A percentile compares a stretch with the other conserved stretches of the same genome.
Conservation (phyloP, 768 basidiomycete genomes). For the Kwoniella dejecticola region DNA sequence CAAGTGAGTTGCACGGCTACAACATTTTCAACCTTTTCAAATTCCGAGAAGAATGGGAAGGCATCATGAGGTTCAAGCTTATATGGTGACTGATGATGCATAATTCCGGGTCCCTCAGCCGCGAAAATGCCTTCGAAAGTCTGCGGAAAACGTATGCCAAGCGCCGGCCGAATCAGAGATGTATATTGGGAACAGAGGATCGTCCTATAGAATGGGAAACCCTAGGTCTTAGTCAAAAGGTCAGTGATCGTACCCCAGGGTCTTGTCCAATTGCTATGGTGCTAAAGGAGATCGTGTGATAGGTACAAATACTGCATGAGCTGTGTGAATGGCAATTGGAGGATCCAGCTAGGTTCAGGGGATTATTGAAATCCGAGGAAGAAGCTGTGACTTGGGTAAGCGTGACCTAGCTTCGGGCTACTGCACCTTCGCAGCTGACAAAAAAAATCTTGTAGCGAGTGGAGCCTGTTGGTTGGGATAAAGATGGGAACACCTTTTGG, state of each 20-base stretch:
- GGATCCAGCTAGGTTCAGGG: slow-evolving; percentile 53
- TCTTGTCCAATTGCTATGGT: not conserved
- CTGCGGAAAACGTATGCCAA: slow-evolving; percentile 50
- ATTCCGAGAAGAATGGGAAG: no score
- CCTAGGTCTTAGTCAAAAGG: slow-evolving; percentile 50
- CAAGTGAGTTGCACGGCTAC: slow-evolving; percentile 37
- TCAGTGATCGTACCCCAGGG: slow-evolving; percentile 5
- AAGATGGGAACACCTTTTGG: slow-evolving; percentile 54
- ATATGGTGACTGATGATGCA: no score
- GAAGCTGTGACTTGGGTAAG: slow-evolving; percentile 49
- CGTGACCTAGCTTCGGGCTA: slow-evolving; percentile 2
- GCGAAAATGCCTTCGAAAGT: slow-evolving; percentile 46
- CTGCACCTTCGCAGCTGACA: slow-evolving; percentile 3
- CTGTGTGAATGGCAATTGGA: slow-evolving; percentile 57
- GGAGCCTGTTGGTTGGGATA: slow-evolving; percentile 56
- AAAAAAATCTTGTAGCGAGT: slow-evolving; percentile 39
- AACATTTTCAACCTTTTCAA: no score
- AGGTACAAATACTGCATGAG: slow-evolving; percentile 53
- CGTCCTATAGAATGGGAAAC: slow-evolving; percentile 48
- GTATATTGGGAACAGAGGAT: slow-evolving; percentile 42
- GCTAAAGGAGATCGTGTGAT: not conserved
- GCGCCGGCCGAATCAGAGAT: slow-evolving; percentile 29
- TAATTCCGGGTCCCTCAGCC: no score
- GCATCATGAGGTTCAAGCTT: no score
- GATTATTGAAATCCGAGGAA: slow-evolving; percentile 50